Percentiles rank a stretch among this genome's conserved stretches.
Conservation (phyloP, 768 basidiomycete species). For the Exsudoporus frostii region DNA sequence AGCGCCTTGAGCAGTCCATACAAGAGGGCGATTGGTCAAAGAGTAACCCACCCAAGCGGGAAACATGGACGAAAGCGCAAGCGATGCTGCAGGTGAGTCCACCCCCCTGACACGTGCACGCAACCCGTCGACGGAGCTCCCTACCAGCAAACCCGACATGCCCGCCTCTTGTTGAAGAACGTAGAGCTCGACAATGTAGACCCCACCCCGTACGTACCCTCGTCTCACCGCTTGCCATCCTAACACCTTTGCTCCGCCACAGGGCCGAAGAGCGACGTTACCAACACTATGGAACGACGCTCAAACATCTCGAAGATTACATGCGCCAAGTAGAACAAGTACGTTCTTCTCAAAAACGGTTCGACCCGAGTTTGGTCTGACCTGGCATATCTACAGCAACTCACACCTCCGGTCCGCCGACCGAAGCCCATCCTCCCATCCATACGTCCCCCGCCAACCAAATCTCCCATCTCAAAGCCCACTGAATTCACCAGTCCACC, state of each 20-base stretch:
- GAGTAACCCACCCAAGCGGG: constrained; percentile 21
- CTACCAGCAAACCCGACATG: constrained; percentile 50
- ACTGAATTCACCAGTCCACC: constrained; percentile 5
- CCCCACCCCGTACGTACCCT: constrained; percentile 39
- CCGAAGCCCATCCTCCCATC: constrained; percentile 52
- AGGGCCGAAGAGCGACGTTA: constrained; percentile 46
- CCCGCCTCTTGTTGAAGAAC: constrained; percentile 53
- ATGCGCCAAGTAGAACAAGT: constrained; percentile 56
- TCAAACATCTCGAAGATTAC: constrained; percentile 55
- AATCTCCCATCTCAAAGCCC: not conserved
- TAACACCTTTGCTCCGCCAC: not conserved
- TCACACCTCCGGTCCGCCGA: constrained; percentile 37
- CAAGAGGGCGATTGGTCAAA: constrained; percentile 35
- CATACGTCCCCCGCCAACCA: constrained; percentile 42
- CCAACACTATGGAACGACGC: constrained; percentile 44
- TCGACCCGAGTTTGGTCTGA: not conserved
- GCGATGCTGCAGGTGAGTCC: constrained; percentile 52
- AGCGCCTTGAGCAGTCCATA: constrained; percentile 56
- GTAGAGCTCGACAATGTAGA: constrained; percentile 51
- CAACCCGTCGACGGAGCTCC: not conserved
- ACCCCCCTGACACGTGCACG: not conserved
- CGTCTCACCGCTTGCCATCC: not conserved
- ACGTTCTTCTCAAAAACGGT: not conserved
- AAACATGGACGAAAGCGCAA: constrained; percentile 55
- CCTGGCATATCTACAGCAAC: constrained; percentile 32